A percentile compares a stretch with the other conserved stretches of the same genome.
phyloP scores from a whole-genome alignment of 1,139 yeast species.

The Hansenula lynferdii region DNA sequence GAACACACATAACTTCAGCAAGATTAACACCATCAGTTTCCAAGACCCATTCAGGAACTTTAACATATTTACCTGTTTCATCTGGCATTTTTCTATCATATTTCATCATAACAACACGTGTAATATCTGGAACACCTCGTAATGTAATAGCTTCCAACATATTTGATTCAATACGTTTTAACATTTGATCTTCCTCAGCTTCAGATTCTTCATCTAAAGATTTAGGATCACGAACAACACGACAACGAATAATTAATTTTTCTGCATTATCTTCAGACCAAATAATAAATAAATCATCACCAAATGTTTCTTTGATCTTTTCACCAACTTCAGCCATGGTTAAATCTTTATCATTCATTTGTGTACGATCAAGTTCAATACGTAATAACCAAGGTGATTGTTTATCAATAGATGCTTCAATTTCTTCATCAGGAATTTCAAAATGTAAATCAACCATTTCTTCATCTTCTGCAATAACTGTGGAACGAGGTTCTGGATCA shows the following conservation, averaged over 20 bases:
- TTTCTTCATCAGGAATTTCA: slow-evolving; percentile 96
- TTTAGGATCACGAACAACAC: slow-evolving; percentile 97
- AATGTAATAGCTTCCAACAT: slow-evolving; percentile 94
- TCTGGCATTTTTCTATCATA: slow-evolving; percentile 79
- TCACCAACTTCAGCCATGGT: slow-evolving; percentile 99
- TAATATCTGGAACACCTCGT: slow-evolving; percentile 94
- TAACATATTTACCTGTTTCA: slow-evolving; percentile 79
- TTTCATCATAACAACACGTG: slow-evolving; percentile 82
- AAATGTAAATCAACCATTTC: slow-evolving; percentile 97
- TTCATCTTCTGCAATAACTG: slow-evolving; percentile 93
- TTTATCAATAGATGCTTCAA: slow-evolving; percentile 85
- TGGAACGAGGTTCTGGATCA: slow-evolving; percentile 96
- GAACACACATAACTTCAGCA: slow-evolving; percentile 92
- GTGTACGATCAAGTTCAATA: slow-evolving; percentile 95
- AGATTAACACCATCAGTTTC: slow-evolving; percentile 98
- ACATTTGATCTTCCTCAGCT: slow-evolving; percentile 95
- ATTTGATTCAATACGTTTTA: slow-evolving; percentile 92
- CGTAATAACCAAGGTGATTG: slow-evolving; percentile 98
- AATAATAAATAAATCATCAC: slow-evolving; percentile 91
- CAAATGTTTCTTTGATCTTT: slow-evolving; percentile 88
- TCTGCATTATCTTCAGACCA: slow-evolving; percentile 99
- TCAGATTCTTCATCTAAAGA: slow-evolving; percentile 89
- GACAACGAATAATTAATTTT: slow-evolving; percentile 93
- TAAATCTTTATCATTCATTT: slow-evolving; percentile 96
- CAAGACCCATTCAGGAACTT: slow-evolving; percentile 94